Conservation (phyloP, 2,329 filamentous ascomycete species). For the Aureobasidium sp. region DNA sequence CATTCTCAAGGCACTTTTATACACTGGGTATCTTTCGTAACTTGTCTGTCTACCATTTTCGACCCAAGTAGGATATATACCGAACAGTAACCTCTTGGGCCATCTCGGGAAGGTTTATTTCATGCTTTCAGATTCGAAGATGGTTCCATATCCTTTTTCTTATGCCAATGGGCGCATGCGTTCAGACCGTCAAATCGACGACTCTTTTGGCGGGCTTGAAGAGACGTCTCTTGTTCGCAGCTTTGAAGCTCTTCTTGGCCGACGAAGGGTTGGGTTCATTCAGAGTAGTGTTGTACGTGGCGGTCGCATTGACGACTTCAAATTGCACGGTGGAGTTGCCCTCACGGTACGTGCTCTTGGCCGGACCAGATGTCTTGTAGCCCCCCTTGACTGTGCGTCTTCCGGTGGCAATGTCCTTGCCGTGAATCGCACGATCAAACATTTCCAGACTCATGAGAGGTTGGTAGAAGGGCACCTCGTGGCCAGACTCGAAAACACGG, state of each 20-base stretch:
- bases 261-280: conserved; percentile 9
- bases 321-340: conserved; percentile 24
- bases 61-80: no score
- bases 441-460: conserved; percentile 43
- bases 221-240: conserved; percentile 8
- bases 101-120: no score
- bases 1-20: not conserved
- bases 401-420: conserved; percentile 48
- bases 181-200: not conserved
- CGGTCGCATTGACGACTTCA: not conserved
- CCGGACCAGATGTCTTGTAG: conserved; percentile 32
- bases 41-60: not conserved
- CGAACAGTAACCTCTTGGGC: no score
- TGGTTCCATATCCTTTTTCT: not conserved
- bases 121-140: no score
- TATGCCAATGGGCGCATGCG: not conserved
- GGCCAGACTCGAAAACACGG: conserved; percentile 44
- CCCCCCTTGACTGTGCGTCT: conserved; percentile 32
- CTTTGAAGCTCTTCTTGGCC: conserved; percentile 3
- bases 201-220: conserved; percentile 10
- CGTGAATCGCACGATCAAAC: conserved; percentile 43
- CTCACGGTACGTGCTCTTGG: conserved; percentile 35
- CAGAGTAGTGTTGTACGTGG: conserved; percentile 14
- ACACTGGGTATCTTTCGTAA: no score
- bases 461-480: conserved; percentile 51